Evolutionary conservation across 331 rosid genomes (phyloP).

Genomic region (Erythrophleum ivorense): DNA sequence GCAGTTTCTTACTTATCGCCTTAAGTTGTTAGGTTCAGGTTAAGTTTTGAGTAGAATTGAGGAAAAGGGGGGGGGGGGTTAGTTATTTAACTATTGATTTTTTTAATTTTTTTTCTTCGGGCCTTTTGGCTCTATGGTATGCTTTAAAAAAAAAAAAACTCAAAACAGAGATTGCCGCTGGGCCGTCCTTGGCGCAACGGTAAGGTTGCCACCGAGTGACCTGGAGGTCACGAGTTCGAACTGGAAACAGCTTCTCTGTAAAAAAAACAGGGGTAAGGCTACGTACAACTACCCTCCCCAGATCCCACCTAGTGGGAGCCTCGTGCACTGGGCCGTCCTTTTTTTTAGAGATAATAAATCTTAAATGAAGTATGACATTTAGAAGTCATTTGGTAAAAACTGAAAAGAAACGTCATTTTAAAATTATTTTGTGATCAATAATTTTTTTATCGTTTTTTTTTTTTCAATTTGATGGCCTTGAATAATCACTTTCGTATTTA

Average conservation of each 20-base stretch:
- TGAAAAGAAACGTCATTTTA: background rate
- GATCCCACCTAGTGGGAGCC: too few species aligned
- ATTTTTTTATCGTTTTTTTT: background rate
- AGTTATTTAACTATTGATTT: background rate
- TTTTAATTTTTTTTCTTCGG: background rate
- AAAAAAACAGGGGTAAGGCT: too few species aligned
- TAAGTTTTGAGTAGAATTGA: background rate
- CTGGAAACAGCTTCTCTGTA: too few species aligned
- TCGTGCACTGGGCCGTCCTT: too few species aligned
- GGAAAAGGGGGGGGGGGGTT: background rate
- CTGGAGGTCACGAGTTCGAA: too few species aligned
- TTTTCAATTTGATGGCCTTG: conserved; percentile 1
- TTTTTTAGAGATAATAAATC: conserved; percentile 24
- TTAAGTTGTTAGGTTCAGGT: background rate
- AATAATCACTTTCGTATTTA: conserved; percentile 31
- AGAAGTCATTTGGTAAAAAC: background rate
- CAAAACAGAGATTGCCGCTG: too few species aligned
- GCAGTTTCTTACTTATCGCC: background rate
- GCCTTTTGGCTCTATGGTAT: background rate
- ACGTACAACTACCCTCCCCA: too few species aligned
- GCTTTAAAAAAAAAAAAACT: background rate
- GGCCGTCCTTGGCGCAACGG: too few species aligned
- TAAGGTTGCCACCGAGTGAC: too few species aligned
- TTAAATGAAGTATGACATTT: background rate
- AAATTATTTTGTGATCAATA: conserved; percentile 13